Evolutionary conservation across 768 basidiomycete species (phyloP).

Genomic region (Kondoa malvinella): DNA sequence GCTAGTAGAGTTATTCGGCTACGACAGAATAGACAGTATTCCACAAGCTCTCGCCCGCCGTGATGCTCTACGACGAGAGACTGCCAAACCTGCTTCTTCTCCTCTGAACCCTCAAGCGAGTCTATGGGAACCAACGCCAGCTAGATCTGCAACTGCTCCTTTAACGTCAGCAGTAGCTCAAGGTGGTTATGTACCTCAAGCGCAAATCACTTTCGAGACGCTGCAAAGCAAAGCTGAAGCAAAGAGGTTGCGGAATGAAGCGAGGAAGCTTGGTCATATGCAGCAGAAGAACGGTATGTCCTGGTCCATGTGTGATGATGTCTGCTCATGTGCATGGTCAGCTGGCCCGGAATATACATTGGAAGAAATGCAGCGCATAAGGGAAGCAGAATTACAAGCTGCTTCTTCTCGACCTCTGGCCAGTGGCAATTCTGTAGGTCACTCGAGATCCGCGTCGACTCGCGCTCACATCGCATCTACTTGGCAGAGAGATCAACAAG

Average conservation of each 20-base stretch:
- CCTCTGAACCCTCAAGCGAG: background rate
- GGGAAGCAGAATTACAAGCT: conserved; percentile 9
- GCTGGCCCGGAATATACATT: background rate
- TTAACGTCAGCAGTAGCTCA: background rate
- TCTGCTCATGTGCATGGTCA: conserved; percentile 6
- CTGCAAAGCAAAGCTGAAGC: conserved; percentile 19
- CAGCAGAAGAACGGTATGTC: conserved; percentile 8
- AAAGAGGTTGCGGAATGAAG: conserved; percentile 19
- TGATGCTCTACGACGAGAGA: conserved; percentile 30
- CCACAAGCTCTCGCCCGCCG: conserved; percentile 53
- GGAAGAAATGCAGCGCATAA: background rate
- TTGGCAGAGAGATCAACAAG: conserved; percentile 24
- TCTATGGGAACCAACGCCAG: background rate
- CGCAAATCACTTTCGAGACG: conserved; percentile 19
- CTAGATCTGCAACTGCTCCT: background rate
- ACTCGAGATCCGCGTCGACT: conserved; percentile 12
- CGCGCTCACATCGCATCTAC: background rate
- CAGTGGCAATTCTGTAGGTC: conserved; percentile 15
- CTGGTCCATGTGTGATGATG: background rate
- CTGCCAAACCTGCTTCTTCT: background rate
- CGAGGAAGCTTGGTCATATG: conserved; percentile 9
- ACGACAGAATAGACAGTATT: conserved; percentile 63
- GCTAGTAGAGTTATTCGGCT: conserved; percentile 63
- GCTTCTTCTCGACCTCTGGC: conserved; percentile 6
- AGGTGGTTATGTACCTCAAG: conserved; percentile 16